phyloP scores from a whole-genome alignment of 2,329 filamentous ascomycete genomes.

The Cryphonectria carpinicola region DNA sequence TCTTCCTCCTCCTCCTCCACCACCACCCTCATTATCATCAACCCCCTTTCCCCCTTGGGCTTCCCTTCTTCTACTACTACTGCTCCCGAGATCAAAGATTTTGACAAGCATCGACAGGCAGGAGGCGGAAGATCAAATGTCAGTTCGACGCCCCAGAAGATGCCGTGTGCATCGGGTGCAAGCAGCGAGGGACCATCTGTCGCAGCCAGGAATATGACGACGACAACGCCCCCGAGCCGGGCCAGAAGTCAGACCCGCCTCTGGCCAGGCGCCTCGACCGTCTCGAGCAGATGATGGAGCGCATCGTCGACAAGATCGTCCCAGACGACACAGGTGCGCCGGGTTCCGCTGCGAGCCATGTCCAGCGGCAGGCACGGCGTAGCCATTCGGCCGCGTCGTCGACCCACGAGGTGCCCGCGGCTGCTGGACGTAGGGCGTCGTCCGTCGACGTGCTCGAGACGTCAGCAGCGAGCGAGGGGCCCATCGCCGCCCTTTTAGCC shows the following conservation, averaged over 20 bases:
- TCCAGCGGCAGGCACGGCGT: slow-evolving; percentile 30
- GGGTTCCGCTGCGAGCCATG: slow-evolving; percentile 11
- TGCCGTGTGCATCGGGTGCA: slow-evolving; percentile 48
- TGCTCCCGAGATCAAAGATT: background rate
- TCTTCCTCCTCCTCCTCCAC: background rate
- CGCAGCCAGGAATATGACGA: slow-evolving; percentile 52
- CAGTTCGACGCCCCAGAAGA: slow-evolving; percentile 45
- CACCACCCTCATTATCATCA: background rate
- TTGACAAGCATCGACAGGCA: slow-evolving; percentile 35
- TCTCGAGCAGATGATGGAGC: slow-evolving; percentile 52
- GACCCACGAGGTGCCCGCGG: slow-evolving; percentile 28
- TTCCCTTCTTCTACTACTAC: no score
- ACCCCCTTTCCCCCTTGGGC: no score
- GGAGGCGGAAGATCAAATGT: slow-evolving; percentile 54
- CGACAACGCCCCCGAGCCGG: slow-evolving; percentile 34
- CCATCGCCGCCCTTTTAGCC: slow-evolving; percentile 37
- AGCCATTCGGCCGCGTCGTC: slow-evolving; percentile 27
- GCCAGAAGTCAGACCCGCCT: slow-evolving; percentile 41
- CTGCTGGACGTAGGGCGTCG: slow-evolving; percentile 32
- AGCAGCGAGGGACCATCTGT: slow-evolving; percentile 45
- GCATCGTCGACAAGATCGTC: slow-evolving; percentile 45
- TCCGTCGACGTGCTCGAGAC: slow-evolving; percentile 36
- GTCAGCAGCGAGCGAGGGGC: slow-evolving; percentile 37
- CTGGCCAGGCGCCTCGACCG: slow-evolving; percentile 49
- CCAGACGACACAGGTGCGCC: slow-evolving; percentile 27